Evolutionary conservation across 495 filamentous ascomycete genomes (phyloP).

Genomic region (Annulohypoxylon nitens): DNA sequence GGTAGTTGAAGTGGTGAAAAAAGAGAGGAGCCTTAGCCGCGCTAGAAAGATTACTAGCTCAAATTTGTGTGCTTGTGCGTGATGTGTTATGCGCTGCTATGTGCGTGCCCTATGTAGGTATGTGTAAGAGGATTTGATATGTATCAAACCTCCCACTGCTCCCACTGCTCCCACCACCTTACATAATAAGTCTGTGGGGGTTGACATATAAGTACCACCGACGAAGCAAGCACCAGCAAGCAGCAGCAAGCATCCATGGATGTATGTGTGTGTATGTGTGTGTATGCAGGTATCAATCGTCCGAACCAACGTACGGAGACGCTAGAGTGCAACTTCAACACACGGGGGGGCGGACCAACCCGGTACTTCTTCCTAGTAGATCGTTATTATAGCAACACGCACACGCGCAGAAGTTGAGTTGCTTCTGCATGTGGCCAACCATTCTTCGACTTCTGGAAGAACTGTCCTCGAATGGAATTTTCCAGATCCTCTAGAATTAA

Average conservation of each 20-base stretch:
- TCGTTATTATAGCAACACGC: constrained; percentile 46
- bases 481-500: constrained; percentile 47
- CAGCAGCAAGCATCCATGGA: constrained; percentile 12
- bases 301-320: constrained; percentile 44
- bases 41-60: constrained; percentile 10
- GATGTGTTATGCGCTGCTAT: constrained; percentile 10
- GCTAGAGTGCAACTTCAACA: constrained; percentile 45
- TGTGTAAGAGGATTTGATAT: constrained; percentile 25
- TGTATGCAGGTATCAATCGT: constrained; percentile 45
- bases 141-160: constrained; percentile 21
- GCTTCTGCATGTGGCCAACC: constrained; percentile 43
- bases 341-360: constrained; percentile 47
- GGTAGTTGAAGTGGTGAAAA: constrained; percentile 18
- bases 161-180: constrained; percentile 34
- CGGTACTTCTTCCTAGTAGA: constrained; percentile 51
- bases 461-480: constrained; percentile 41
- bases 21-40: constrained; percentile 13
- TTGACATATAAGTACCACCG: constrained; percentile 48
- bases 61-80: background rate
- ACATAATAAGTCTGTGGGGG: constrained; percentile 47
- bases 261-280: constrained; percentile 23
- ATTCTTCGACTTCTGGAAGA: constrained; percentile 39
- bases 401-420: constrained; percentile 36
- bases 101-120: constrained; percentile 11
- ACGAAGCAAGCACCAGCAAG: constrained; percentile 33